Percentiles rank a stretch among this genome's conserved stretches.
These are phyloP conservation scores for Chlamydomonas schloesseri DNA, from an alignment of 139 green algal genomes.

Conservation along the genomic window DNA sequence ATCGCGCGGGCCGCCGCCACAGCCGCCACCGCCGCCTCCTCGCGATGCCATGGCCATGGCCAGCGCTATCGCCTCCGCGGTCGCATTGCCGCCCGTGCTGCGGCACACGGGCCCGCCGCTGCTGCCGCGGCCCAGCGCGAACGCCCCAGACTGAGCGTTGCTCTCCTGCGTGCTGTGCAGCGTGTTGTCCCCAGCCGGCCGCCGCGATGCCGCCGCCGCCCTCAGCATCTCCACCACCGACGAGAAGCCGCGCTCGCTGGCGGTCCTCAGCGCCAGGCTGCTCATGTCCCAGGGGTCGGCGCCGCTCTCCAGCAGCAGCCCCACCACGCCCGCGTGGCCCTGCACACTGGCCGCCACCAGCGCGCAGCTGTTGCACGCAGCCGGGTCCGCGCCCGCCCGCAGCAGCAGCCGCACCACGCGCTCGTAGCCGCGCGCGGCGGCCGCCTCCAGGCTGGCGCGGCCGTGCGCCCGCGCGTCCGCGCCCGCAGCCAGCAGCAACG, in stretches of 20 bases:
- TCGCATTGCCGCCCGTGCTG: too few species aligned
- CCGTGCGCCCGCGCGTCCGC: slow-evolving; percentile 18
- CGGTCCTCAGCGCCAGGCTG: background rate
- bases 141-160: too few species aligned
- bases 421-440: slow-evolving; percentile 2
- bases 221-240: background rate
- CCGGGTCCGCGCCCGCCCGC: slow-evolving; percentile 4
- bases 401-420: slow-evolving; percentile 4
- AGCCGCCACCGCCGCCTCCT: too few species aligned
- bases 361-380: slow-evolving; percentile 17
- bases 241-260: background rate
- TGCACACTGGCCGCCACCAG: slow-evolving; percentile 26
- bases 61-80: too few species aligned
- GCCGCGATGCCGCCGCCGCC: too few species aligned
- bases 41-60: too few species aligned
- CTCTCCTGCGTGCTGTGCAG: too few species aligned
- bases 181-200: too few species aligned
- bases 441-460: background rate
- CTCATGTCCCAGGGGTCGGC: slow-evolving; percentile 11
- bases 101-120: too few species aligned
- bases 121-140: too few species aligned
- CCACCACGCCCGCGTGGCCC: background rate
- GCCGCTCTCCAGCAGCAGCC: slow-evolving; percentile 3
- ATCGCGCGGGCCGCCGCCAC: too few species aligned
- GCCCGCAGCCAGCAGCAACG: slow-evolving; percentile 13